Conservation (phyloP, 345 rosid genomes). For the Sonneratia alba region DNA sequence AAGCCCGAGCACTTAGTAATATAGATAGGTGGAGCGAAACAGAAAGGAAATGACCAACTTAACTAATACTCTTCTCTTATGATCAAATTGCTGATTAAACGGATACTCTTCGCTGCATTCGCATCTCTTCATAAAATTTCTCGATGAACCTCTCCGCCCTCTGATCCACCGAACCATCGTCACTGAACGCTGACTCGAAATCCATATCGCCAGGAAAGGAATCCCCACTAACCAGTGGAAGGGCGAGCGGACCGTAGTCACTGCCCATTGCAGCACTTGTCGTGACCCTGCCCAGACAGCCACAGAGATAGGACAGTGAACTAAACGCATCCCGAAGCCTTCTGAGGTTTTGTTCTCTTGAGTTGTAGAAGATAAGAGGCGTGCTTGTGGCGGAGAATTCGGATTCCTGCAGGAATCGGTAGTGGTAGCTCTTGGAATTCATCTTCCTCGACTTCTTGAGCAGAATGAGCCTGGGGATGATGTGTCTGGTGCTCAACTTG, state of each 20-base stretch:
- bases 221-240: slow-evolving; percentile 8
- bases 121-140: slow-evolving; percentile 54
- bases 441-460: slow-evolving; percentile 24
- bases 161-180: slow-evolving; percentile 48
- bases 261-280: slow-evolving; percentile 11
- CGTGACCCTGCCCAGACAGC: slow-evolving; percentile 30
- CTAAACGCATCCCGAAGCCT: slow-evolving; percentile 8
- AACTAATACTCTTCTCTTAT: neutral
- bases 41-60: neutral
- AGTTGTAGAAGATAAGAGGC: slow-evolving; percentile 16
- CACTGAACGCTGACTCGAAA: slow-evolving; percentile 11
- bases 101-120: slow-evolving; percentile 42
- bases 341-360: slow-evolving; percentile 6
- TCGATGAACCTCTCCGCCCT: slow-evolving; percentile 72
- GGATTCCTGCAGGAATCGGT: slow-evolving; percentile 31
- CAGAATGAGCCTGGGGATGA: slow-evolving; percentile 21
- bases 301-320: slow-evolving; percentile 23
- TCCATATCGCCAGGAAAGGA: slow-evolving; percentile 13
- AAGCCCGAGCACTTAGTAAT: too few relatives aligned
- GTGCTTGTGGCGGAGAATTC: slow-evolving; percentile 45
- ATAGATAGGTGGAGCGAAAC: neutral
- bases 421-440: slow-evolving; percentile 16
- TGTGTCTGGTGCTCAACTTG: slow-evolving; percentile 30
- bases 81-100: neutral
- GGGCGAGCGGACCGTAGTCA: slow-evolving; percentile 15